These are phyloP conservation scores for Tolypocladium pustulatum DNA, from an alignment of 2,329 filamentous ascomycete species.

Conservation along the genomic window DNA sequence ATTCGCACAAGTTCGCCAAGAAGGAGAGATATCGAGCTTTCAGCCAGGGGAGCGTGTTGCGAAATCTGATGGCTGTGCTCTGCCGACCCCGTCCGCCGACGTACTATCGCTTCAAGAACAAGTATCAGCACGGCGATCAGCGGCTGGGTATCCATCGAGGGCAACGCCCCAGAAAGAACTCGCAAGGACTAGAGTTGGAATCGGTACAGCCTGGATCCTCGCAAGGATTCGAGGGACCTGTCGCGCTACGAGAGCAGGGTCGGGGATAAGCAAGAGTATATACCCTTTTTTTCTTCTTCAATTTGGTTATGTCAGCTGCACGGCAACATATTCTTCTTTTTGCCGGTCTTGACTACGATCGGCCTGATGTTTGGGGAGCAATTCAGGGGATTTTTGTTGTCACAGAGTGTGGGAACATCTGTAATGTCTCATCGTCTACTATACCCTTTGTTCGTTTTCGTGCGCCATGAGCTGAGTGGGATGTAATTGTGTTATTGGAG, in stretches of 20 bases:
- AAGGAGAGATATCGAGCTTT: slow-evolving; percentile 87
- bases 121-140: slow-evolving; percentile 73
- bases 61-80: slow-evolving; percentile 74
- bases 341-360: background rate
- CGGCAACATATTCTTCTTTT: background rate
- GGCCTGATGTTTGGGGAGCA: background rate
- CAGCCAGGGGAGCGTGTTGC: slow-evolving; percentile 62
- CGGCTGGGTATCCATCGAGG: slow-evolving; percentile 50
- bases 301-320: background rate
- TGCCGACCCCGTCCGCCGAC: slow-evolving; percentile 76
- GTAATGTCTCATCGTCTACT: background rate
- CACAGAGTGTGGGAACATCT: background rate
- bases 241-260: slow-evolving; percentile 28
- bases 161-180: slow-evolving; percentile 34
- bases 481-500: background rate
- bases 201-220: slow-evolving; percentile 34
- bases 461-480: background rate
- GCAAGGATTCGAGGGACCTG: slow-evolving; percentile 45
- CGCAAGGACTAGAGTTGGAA: slow-evolving; percentile 63
- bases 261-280: background rate
- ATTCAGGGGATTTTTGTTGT: background rate
- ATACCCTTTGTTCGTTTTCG: background rate
- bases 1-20: slow-evolving; percentile 89
- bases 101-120: slow-evolving; percentile 77
- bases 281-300: background rate